Percentiles rank a stretch among this genome's conserved stretches.
These are phyloP conservation scores for Verbascum thapsus DNA, from an alignment of 257 asterid genomes.

Conservation along the genomic window DNA sequence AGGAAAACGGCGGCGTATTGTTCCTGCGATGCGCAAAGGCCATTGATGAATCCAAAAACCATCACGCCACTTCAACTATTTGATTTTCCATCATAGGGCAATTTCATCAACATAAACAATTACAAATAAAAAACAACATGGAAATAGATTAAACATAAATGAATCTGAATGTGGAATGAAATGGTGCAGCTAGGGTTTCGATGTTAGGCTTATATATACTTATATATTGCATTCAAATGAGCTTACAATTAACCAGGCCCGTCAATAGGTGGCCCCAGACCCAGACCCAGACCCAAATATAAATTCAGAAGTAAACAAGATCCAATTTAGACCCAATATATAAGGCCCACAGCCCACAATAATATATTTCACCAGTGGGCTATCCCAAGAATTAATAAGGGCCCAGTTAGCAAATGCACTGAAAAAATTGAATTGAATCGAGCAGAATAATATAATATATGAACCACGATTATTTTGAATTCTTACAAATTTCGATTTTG, in stretches of 20 bases:
- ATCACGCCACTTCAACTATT: slow-evolving; percentile 37
- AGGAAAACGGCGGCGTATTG: slow-evolving; percentile 23
- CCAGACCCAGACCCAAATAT: not conserved
- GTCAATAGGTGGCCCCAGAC: not conserved
- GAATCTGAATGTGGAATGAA: not conserved
- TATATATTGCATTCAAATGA: not conserved
- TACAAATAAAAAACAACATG: not conserved
- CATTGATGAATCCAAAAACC: slow-evolving; percentile 33
- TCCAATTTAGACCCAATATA: too few relatives aligned
- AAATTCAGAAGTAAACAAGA: too few relatives aligned
- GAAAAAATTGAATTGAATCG: too few relatives aligned
- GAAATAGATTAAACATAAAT: not conserved
- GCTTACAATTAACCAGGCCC: not conserved
- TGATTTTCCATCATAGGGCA: slow-evolving; percentile 38
- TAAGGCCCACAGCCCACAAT: too few relatives aligned
- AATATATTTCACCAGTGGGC: too few relatives aligned
- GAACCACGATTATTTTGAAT: too few relatives aligned
- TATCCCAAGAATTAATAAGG: too few relatives aligned
- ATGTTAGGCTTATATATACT: not conserved
- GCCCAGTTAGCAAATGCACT: too few relatives aligned
- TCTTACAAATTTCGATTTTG: too few relatives aligned
- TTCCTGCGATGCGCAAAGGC: slow-evolving; percentile 36
- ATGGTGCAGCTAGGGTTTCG: slow-evolving; percentile 14
- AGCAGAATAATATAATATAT: too few relatives aligned
- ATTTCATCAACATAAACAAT: not conserved